Conservation (phyloP, 805 yeast species). For the Pichia phayaonensis region DNA sequence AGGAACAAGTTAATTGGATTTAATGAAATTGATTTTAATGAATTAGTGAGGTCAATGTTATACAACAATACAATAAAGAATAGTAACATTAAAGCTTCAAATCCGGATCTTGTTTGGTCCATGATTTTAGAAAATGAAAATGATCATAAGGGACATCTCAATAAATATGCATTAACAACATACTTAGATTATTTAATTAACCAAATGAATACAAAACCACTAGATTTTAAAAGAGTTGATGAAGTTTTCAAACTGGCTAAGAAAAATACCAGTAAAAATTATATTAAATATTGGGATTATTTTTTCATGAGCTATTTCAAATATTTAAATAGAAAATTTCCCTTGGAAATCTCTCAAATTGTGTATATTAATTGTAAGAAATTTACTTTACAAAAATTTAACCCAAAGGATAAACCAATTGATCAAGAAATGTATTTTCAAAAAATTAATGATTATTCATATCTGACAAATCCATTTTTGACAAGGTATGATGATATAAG, state of each 20-base stretch:
- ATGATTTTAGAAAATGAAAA: conserved; percentile 16
- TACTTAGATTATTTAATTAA: conserved; percentile 26
- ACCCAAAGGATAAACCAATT: background rate
- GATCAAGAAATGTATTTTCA: conserved; percentile 8
- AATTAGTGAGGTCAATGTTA: conserved; percentile 23
- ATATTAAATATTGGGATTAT: conserved; percentile 25
- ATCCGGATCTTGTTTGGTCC: conserved; percentile 21
- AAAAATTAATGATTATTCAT: conserved; percentile 13
- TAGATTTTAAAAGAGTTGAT: conserved; percentile 22
- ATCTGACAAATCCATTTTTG: conserved; percentile 23
- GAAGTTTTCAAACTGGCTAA: conserved; percentile 17
- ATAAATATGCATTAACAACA: conserved; percentile 22
- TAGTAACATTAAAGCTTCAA: conserved; percentile 3
- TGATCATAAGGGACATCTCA: conserved; percentile 10
- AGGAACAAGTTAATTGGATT: conserved; percentile 20
- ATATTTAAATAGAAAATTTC: conserved; percentile 22
- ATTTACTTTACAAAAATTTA: background rate
- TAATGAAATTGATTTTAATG: conserved; percentile 25
- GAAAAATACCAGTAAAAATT: conserved; percentile 6
- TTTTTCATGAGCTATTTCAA: conserved; percentile 27
- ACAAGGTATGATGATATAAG: conserved; percentile 20
- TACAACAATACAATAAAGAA: conserved; percentile 3
- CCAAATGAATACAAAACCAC: background rate
- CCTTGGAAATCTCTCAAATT: conserved; percentile 17
- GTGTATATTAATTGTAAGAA: conserved; percentile 17